These are phyloP conservation scores for Blastobotrys peoriensis DNA, from an alignment of 805 yeast genomes.

Conservation along the genomic window DNA sequence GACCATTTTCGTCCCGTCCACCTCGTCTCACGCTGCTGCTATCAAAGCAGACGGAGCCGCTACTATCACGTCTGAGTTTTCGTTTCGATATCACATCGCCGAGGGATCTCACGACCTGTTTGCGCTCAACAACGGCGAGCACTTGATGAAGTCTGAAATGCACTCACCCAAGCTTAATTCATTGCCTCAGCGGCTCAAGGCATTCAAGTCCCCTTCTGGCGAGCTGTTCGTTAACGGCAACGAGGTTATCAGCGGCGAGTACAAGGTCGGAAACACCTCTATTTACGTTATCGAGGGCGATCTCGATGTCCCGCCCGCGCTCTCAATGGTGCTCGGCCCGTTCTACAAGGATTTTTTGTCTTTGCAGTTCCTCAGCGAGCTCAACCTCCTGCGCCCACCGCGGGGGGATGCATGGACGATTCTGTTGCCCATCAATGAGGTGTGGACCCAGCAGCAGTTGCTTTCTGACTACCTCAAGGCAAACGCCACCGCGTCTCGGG, in stretches of 20 bases:
- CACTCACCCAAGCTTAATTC: slow-evolving; percentile 49
- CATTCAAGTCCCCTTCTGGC: slow-evolving; percentile 31
- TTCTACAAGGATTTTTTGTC: slow-evolving; percentile 60
- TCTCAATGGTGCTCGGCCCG: slow-evolving; percentile 62
- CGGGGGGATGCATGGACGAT: slow-evolving; percentile 65
- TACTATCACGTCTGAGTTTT: slow-evolving; percentile 22
- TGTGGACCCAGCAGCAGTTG: slow-evolving; percentile 64
- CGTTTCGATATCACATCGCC: slow-evolving; percentile 60
- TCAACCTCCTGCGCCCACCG: slow-evolving; percentile 46
- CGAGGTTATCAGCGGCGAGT: slow-evolving; percentile 39
- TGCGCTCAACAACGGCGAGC: slow-evolving; percentile 13
- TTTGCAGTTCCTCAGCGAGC: slow-evolving; percentile 47
- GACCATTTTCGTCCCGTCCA: slow-evolving; percentile 53
- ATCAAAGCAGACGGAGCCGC: slow-evolving; percentile 1
- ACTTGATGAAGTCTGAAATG: slow-evolving; percentile 31
- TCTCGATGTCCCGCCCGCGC: slow-evolving; percentile 54
- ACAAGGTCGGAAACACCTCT: slow-evolving; percentile 54
- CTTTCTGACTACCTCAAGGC: slow-evolving; percentile 51
- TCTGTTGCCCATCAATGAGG: slow-evolving; percentile 67
- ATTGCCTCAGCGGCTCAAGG: slow-evolving; percentile 56
- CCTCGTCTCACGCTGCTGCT: slow-evolving; percentile 1
- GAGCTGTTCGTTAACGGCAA: slow-evolving; percentile 49
- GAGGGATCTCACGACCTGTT: slow-evolving; percentile 37
- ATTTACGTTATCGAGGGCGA: slow-evolving; percentile 61
- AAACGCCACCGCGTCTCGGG: slow-evolving; percentile 46